Evolutionary conservation across 345 rosid genomes (phyloP), one percentile per base, ranked within the genome.

Genomic region (Eucalyptus pauciflora): DNA sequence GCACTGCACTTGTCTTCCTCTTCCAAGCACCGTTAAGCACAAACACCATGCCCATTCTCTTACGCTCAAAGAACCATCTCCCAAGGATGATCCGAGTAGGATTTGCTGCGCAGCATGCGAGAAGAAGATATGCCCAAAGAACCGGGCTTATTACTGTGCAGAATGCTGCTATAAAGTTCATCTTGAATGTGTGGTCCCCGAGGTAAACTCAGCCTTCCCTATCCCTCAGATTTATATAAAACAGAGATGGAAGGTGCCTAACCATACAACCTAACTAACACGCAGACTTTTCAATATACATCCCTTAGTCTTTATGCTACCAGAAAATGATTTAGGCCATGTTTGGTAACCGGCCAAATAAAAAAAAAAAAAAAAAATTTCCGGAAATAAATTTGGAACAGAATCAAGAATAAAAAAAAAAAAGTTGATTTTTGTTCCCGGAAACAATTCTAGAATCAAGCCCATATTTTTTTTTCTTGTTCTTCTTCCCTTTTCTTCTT

Each of bases 131-230:
- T 69, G 51, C 8, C 46, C 86, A 58, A n/a, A 69, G 18, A 62
- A 54, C 71, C 90, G 76, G 18, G 45, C 87, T 56, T 90, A 90
- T 51, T 87, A 48, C 69, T 91, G 91, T 48, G 48, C 79, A 13
- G 87, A 48, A 4, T 90, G 90, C 86, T 50, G 83, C 51, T 88
- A 90, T 29, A 50, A 76, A 12, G 90, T 88, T 29, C 92, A 90
- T 71, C 87, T 64, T 5, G 54, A 85, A 41, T 90, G 92, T 33
- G 91, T 88, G 24, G 31, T n/a, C 54, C 22, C 56, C 45, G 62
- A 85, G 79, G 54, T 87, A 41, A 76, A 41, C 29, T 52, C 48
- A 18, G 52, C 69, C 60, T n/a, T 11, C 17, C 17, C 56, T 76
- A 41, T 22, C 29, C 48, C 83, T 41, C 13, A 76, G 48, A 76